Base-by-base conservation (phyloP, 2,329 filamentous ascomycete species). In the Colletotrichum orchidophilum region DNA sequence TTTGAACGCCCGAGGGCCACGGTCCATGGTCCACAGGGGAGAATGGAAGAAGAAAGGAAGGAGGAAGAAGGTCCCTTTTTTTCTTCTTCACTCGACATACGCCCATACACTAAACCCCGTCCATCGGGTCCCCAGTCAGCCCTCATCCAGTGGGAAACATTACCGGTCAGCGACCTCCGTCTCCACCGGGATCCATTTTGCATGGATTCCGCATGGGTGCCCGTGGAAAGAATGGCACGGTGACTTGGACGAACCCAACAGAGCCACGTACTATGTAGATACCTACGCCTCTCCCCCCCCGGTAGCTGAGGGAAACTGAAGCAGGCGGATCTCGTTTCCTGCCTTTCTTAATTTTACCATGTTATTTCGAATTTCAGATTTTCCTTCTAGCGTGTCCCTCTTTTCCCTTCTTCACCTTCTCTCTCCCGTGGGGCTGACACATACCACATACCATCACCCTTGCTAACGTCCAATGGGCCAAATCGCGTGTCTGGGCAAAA, bases 381-480 rank as follows among this genome's bases (percentile, higher is more conserved):
- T 57, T 59, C 42, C 67, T 70, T 70, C 63, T 70, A 70, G 67
- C 63, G 63, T 54, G 46, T 54, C 50, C 67, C 63, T 70, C 63
- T 67, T 67, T 67, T 71, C 67, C n/a, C 68, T 71, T 67, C 53
- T 54, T 71, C 68, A 53, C 68, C 68, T 71, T 71, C 68, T 67
- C 62, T 52, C n/a, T 39, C 46, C n/a, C 18, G 46, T 53, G 59
- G 42, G 29, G 59, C 27, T 21, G 35, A 13, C 24, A 29, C 21
- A 39, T 21, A 58, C n/a, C n/a, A n/a, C n/a, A n/a, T n/a, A n/a
- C n/a, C n/a, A n/a, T n/a, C n/a, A 15, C 21, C 12, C 46, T 50
- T 50, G n/a, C 55, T 24, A n/a, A 58, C 66, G 13, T 42, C 15
- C 39, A n/a, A 42, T 42, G 39, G 39, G 39, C 15, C 39, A 42